Percentiles rank a stretch among this genome's conserved stretches.
These are phyloP conservation scores for Boletus speciosus DNA, from an alignment of 768 basidiomycete genomes.

Conservation along the genomic window DNA sequence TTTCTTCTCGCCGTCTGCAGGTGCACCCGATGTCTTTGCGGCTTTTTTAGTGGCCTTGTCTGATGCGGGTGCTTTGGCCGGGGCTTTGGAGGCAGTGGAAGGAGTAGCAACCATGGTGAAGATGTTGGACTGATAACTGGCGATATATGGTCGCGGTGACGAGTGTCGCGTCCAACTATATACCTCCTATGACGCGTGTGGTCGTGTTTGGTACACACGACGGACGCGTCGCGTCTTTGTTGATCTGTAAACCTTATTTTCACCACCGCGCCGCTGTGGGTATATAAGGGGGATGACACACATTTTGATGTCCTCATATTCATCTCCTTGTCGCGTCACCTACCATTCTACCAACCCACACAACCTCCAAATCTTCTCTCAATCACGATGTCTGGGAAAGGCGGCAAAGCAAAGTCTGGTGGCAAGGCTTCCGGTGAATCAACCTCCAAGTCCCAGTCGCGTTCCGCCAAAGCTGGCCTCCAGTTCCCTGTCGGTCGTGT, in stretches of 20 bases:
- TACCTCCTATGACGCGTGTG: slow-evolving; percentile 34
- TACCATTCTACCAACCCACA: neutral
- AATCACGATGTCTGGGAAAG: slow-evolving; percentile 38
- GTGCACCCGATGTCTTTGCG: slow-evolving; percentile 54
- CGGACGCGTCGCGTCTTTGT: slow-evolving; percentile 36
- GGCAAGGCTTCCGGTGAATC: slow-evolving; percentile 50
- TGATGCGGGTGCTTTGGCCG: slow-evolving; percentile 39
- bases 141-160: slow-evolving; percentile 6
- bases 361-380: neutral
- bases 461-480: slow-evolving; percentile 41
- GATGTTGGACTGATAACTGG: neutral
- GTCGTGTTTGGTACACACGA: slow-evolving; percentile 32
- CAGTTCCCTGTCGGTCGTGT: slow-evolving; percentile 60
- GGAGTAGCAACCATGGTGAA: slow-evolving; percentile 60
- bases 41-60: slow-evolving; percentile 46
- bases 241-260: slow-evolving; percentile 37
- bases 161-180: slow-evolving; percentile 9
- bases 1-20: slow-evolving; percentile 78
- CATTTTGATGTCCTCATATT: slow-evolving; percentile 6
- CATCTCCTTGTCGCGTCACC: neutral
- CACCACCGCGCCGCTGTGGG: slow-evolving; percentile 6
- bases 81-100: slow-evolving; percentile 41
- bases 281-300: slow-evolving; percentile 32
- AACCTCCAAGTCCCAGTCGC: slow-evolving; percentile 32
- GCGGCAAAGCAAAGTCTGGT: slow-evolving; percentile 63